Evolutionary conservation across 2,329 filamentous ascomycete species (phyloP), one percentile per base, ranked within the genome.

Genomic region (Cladosporium sp.): DNA sequence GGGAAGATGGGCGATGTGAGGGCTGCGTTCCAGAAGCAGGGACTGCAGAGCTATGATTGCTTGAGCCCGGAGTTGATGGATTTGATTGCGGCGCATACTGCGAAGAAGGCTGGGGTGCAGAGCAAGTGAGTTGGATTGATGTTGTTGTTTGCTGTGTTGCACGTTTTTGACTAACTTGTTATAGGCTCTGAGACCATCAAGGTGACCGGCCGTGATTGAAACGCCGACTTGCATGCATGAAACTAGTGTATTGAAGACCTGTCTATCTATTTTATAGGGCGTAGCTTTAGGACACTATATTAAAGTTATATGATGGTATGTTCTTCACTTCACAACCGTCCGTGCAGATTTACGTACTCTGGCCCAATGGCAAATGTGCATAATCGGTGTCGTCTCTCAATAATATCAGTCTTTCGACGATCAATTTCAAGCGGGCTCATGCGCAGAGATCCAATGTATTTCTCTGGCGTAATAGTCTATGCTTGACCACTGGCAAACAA

Each of bases 31-130:
- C 82, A 81, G 77, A 71, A 74, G 1, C 70, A 84, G 21, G 88
- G 88, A 0, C 76, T 91, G 58, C 80, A 88, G 78, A 80, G 84
- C 1, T 91, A 90, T 74, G 88, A 91, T 75, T 81, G 81, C 21
- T 78, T 91, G 54, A 86, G 82, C 5, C 88, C 88, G 21, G 67
- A 80, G 3, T 76, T 91, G 72, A 90, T 90, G 88, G 88, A 90
- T 67, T 62, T 67, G 14, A 70, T 74, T 62, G 73, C 70, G 23
- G 65, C 69, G 16, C 70, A 68, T 39, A 67, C 67, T 57, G 68
- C 70, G 25, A 60, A 54, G 57, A 65, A 65, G 63, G 34, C 58
- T 26, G 59, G 60, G 5, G 28, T 53, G 49, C 82, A 79, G 18
- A 77, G 79, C 43, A 82, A 74, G 71, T 90, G 80, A 34, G 78